Evolutionary conservation across 2,329 filamentous ascomycete species (phyloP).

Genomic region (Grosmannia serpens): DNA sequence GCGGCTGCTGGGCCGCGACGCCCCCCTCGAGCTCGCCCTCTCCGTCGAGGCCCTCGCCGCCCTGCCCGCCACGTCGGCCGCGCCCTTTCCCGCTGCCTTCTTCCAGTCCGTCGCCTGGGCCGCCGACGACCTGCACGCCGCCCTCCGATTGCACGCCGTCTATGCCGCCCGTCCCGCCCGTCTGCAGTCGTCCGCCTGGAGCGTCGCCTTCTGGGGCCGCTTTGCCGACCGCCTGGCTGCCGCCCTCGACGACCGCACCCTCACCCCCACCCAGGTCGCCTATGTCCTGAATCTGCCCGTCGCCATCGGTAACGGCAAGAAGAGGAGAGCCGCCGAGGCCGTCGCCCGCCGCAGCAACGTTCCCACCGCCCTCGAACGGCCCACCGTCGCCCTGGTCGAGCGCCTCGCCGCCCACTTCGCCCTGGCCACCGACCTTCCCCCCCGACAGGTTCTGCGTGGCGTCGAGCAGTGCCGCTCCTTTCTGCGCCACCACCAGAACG

Average conservation of each 20-base stretch:
- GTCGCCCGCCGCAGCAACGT: neutral
- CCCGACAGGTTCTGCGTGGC: slow-evolving; percentile 18
- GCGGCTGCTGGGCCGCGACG: slow-evolving; percentile 2
- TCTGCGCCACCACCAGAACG: slow-evolving; percentile 13
- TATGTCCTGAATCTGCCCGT: slow-evolving; percentile 5
- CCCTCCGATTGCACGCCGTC: slow-evolving; percentile 13
- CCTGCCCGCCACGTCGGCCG: neutral
- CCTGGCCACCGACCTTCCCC: slow-evolving; percentile 10
- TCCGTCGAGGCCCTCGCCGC: slow-evolving; percentile 6
- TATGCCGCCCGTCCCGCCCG: neutral
- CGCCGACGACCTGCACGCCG: slow-evolving; percentile 10
- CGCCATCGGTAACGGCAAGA: neutral
- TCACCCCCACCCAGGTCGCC: slow-evolving; percentile 7
- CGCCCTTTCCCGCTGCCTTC: slow-evolving; percentile 12
- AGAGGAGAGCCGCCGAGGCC: neutral
- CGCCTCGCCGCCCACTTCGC: slow-evolving; percentile 12
- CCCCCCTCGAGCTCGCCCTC: neutral
- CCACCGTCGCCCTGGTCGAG: slow-evolving; percentile 13
- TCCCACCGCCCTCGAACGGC: neutral
- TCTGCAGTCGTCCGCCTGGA: slow-evolving; percentile 7
- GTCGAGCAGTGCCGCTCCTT: slow-evolving; percentile 21
- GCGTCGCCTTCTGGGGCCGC: slow-evolving; percentile 14
- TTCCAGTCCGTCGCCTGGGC: slow-evolving; percentile 14
- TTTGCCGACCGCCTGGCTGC: slow-evolving; percentile 7
- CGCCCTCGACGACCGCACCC: slow-evolving; percentile 1